phyloP scores from a whole-genome alignment of 129 eudicot genomes.

The Kitagawia praeruptora region DNA sequence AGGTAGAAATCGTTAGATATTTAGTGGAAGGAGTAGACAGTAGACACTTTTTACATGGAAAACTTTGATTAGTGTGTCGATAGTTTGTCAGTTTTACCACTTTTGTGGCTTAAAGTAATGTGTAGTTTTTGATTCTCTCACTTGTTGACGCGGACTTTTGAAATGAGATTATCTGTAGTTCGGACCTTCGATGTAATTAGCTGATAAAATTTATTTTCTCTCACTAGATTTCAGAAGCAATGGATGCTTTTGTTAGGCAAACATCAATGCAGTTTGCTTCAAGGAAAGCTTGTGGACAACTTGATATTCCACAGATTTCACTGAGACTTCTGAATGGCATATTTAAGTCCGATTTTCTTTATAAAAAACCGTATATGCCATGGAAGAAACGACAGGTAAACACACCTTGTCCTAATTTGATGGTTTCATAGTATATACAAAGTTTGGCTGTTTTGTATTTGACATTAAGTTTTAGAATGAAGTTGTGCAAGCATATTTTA shows the following conservation, averaged over 20 bases:
- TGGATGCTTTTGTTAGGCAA: constrained; percentile 65
- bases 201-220: constrained; percentile 1
- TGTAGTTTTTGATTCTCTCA: not conserved
- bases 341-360: constrained; percentile 53
- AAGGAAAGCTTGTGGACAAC: constrained; percentile 43
- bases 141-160: constrained; percentile 9
- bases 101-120: not conserved
- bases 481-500: not conserved
- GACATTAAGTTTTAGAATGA: not conserved
- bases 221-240: constrained; percentile 71
- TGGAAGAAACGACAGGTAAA: constrained; percentile 90
- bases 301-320: constrained; percentile 61
- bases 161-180: not conserved
- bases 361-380: constrained; percentile 63
- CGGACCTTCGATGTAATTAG: not conserved
- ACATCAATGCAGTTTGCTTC: constrained; percentile 47
- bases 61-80: not conserved
- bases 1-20: not conserved
- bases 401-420: not conserved
- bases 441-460: not conserved
- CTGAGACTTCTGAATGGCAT: constrained; percentile 66
- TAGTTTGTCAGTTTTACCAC: not conserved
- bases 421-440: not conserved
- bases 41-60: not conserved
- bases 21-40: not conserved